Evolutionary conservation across 768 basidiomycete species (phyloP).

Genomic region (Panellus pusillus): DNA sequence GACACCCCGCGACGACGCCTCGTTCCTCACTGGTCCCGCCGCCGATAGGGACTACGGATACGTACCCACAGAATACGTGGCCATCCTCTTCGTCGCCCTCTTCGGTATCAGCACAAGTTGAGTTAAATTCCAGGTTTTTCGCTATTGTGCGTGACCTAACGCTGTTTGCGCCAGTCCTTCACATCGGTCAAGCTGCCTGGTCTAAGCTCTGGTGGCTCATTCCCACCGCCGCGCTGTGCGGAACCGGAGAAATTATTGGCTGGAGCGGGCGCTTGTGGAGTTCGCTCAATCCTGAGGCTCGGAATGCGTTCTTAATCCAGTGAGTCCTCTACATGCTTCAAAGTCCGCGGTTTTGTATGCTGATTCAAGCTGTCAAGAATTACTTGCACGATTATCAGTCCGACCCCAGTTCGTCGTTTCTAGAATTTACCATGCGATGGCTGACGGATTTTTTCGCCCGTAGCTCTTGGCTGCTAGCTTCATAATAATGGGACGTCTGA

Average conservation of each 20-base stretch:
- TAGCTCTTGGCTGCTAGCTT: conserved; percentile 54
- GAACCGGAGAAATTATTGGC: conserved; percentile 50
- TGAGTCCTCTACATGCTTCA: conserved; percentile 18
- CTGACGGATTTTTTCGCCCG: no score
- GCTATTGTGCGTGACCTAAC: not conserved
- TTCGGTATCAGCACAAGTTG: conserved; percentile 43
- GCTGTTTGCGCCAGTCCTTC: conserved; percentile 36
- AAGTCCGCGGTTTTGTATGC: not conserved
- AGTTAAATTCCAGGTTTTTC: not conserved
- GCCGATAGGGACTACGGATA: conserved; percentile 30
- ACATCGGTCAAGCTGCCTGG: conserved; percentile 43
- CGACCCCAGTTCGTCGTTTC: conserved; percentile 39
- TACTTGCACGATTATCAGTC: conserved; percentile 48
- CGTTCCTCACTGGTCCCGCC: no score
- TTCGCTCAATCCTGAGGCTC: conserved; percentile 26
- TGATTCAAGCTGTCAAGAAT: conserved; percentile 29
- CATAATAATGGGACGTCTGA: conserved; percentile 48
- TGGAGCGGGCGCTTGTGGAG: conserved; percentile 57
- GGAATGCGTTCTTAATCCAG: conserved; percentile 41
- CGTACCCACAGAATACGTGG: conserved; percentile 36
- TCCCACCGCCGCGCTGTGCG: conserved; percentile 48
- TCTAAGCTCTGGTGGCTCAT: conserved; percentile 54
- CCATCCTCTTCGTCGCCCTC: conserved; percentile 35
- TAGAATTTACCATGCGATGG: no score
- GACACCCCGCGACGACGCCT: no score